A percentile compares a stretch with the other conserved stretches of the same genome.
phyloP scores from a whole-genome alignment of 768 basidiomycete species.

The Lentinula detonsa region DNA sequence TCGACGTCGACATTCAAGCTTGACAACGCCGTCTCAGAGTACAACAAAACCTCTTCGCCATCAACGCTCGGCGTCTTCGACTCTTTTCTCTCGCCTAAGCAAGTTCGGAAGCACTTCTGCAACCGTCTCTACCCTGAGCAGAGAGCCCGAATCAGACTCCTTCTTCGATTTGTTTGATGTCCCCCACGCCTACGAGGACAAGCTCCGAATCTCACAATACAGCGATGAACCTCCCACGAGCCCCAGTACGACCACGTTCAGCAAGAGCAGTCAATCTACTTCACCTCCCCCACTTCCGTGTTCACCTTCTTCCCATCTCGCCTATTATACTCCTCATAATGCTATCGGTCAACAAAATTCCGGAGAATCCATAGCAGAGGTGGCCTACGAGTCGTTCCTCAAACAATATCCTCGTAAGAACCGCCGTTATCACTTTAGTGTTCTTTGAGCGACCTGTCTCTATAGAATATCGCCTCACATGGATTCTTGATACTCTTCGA shows the following conservation, averaged over 20 bases:
- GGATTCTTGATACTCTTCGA: slow-evolving; percentile 66
- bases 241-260: slow-evolving; percentile 2
- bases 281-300: slow-evolving; percentile 27
- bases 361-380: slow-evolving; percentile 15
- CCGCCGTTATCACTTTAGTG: slow-evolving; percentile 16
- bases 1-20: slow-evolving; percentile 4
- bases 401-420: slow-evolving; percentile 15
- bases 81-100: slow-evolving; percentile 25
- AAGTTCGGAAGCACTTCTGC: slow-evolving; percentile 17
- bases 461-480: slow-evolving; percentile 58
- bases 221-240: background rate
- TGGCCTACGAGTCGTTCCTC: slow-evolving; percentile 46
- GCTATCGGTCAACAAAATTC: slow-evolving; percentile 23
- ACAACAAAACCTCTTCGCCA: background rate
- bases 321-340: slow-evolving; percentile 19
- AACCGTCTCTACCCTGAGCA: background rate
- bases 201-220: slow-evolving; percentile 2
- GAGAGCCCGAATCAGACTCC: background rate
- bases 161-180: background rate
- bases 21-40: background rate
- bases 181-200: background rate
- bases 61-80: slow-evolving; percentile 10
- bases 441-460: background rate
- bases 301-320: slow-evolving; percentile 23
- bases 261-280: slow-evolving; percentile 15